These are phyloP conservation scores for Lyophyllum decastes DNA, from an alignment of 768 basidiomycete genomes.

Conservation along the genomic window DNA sequence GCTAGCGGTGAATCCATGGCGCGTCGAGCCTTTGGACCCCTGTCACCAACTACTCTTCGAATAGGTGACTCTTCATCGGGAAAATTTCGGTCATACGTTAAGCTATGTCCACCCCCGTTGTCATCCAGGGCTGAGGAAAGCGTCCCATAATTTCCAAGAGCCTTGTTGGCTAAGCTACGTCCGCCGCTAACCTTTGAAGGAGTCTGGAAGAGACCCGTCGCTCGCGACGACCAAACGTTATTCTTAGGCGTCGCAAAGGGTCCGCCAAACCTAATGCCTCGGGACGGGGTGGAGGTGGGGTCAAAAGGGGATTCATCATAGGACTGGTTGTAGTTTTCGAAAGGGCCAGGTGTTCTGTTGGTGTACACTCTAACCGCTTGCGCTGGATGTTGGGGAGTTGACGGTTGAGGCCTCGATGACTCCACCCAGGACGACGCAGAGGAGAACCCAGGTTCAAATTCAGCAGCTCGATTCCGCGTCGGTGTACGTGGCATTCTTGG, in stretches of 20 bases:
- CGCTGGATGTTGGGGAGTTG: slow-evolving; percentile 49
- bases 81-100: slow-evolving; percentile 24
- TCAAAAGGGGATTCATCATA: slow-evolving; percentile 68
- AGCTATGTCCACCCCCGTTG: slow-evolving; percentile 22
- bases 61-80: slow-evolving; percentile 57
- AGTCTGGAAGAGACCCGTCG: slow-evolving; percentile 51
- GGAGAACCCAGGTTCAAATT: slow-evolving; percentile 28
- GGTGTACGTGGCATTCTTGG: slow-evolving; percentile 50
- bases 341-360: slow-evolving; percentile 35
- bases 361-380: slow-evolving; percentile 41
- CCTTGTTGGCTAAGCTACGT: slow-evolving; percentile 27
- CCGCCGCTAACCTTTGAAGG: slow-evolving; percentile 41
- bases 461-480: slow-evolving; percentile 29
- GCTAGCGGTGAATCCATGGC: slow-evolving; percentile 35
- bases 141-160: slow-evolving; percentile 28
- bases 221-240: slow-evolving; percentile 44
- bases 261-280: slow-evolving; percentile 64
- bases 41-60: slow-evolving; percentile 38
- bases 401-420: slow-evolving; percentile 53
- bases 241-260: slow-evolving; percentile 69
- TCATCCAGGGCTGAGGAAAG: slow-evolving; percentile 34
- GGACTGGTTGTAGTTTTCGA: slow-evolving; percentile 27
- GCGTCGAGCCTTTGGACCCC: slow-evolving; percentile 31
- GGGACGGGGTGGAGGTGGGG: slow-evolving; percentile 79
- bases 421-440: slow-evolving; percentile 47